Evolutionary conservation across 2,329 filamentous ascomycete species (phyloP).

Genomic region (Alternaria burnsii): DNA sequence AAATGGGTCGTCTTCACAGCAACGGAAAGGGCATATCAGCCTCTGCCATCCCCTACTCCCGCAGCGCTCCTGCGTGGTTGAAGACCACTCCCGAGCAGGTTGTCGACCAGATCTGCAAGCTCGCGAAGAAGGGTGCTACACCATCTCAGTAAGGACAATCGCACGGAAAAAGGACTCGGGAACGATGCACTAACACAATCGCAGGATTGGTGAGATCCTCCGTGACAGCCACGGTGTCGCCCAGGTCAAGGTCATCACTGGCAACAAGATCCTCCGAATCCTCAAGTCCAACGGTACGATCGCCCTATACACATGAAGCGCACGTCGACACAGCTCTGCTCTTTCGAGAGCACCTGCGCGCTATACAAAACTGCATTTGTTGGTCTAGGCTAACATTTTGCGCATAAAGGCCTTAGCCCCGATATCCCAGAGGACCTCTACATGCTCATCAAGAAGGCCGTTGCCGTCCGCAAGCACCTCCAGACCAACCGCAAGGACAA

Average conservation of each 20-base stretch:
- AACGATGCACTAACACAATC: constrained; percentile 18
- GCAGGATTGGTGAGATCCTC: constrained; percentile 90
- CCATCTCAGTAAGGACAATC: constrained; percentile 72
- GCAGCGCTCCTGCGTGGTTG: constrained; percentile 90
- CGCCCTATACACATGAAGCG: constrained; percentile 52
- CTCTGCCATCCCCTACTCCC: constrained; percentile 96
- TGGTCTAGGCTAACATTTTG: constrained; percentile 50
- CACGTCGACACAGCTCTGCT: constrained; percentile 48
- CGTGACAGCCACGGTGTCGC: constrained; percentile 98
- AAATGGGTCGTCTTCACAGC: constrained; percentile 97
- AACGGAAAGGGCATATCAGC: constrained; percentile 99
- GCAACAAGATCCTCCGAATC: constrained; percentile 79
- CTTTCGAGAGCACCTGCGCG: constrained; percentile 64
- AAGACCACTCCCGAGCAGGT: constrained; percentile 99
- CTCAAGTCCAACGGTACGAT: constrained; percentile 68
- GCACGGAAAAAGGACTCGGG: not conserved
- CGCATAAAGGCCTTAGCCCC: constrained; percentile 84
- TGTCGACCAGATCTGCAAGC: constrained; percentile 98
- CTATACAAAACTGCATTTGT: constrained; percentile 65
- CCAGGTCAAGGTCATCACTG: constrained; percentile 82
- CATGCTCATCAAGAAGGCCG: constrained; percentile 99
- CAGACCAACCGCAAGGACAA: constrained; percentile 99
- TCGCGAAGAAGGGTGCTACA: constrained; percentile 98
- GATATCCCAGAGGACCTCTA: constrained; percentile 99
- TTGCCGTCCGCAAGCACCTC: constrained; percentile 94